A percentile compares a stretch with the other conserved stretches of the same genome.
These are phyloP conservation scores for Cryphonectria radicalis DNA, from an alignment of 2,329 filamentous ascomycete genomes.

Conservation along the genomic window DNA sequence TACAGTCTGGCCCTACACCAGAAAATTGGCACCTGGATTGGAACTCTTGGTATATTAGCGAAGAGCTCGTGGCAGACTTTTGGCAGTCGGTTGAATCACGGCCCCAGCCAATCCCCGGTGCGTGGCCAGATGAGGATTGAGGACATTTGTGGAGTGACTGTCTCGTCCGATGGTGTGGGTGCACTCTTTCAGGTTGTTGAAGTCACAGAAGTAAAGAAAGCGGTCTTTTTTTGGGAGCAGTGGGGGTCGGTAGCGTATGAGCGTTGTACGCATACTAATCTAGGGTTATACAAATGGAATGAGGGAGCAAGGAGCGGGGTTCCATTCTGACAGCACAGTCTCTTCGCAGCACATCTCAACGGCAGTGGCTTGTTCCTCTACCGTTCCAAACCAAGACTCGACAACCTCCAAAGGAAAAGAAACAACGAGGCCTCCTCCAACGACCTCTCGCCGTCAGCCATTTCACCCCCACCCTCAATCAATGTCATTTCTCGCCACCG, in stretches of 20 bases:
- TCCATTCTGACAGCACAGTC: background rate
- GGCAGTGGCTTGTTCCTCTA: background rate
- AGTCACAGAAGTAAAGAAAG: background rate
- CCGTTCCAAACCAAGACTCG: background rate
- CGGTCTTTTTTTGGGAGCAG: too few relatives aligned
- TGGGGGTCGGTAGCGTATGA: background rate
- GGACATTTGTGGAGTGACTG: background rate
- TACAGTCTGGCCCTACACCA: background rate
- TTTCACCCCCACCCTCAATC: background rate
- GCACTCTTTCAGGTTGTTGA: background rate
- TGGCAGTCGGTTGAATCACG: slow-evolving; percentile 6
- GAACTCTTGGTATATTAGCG: background rate
- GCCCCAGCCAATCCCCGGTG: background rate
- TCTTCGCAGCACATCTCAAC: background rate
- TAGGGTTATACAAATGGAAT: background rate
- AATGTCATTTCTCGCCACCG: background rate
- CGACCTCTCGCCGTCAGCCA: background rate
- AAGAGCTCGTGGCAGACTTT: background rate
- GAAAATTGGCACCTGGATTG: slow-evolving; percentile 7
- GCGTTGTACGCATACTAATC: background rate
- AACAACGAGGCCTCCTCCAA: background rate
- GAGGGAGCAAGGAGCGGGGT: background rate
- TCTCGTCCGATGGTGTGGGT: background rate
- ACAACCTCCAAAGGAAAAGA: background rate
- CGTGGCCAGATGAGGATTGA: slow-evolving; percentile 9